Percentiles rank a stretch among this genome's conserved stretches.
These are phyloP conservation scores for Calonectria hongkongensis DNA, from an alignment of 2,329 filamentous ascomycete genomes.

Conservation along the genomic window DNA sequence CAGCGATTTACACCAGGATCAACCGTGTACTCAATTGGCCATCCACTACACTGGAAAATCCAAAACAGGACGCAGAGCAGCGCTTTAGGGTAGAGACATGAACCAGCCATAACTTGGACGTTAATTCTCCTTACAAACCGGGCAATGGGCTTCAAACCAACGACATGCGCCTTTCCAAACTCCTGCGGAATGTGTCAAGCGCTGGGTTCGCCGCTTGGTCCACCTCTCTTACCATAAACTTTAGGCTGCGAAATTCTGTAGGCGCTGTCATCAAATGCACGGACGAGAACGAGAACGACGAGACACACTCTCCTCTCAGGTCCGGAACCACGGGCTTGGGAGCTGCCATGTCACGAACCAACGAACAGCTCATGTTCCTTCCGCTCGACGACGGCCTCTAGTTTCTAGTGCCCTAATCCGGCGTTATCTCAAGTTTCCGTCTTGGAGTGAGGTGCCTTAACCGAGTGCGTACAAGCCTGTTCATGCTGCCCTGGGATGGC, in stretches of 20 bases:
- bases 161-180: conserved; percentile 1
- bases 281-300: conserved; percentile 1
- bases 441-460: not conserved
- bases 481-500: not conserved
- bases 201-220: not conserved
- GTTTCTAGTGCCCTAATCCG: not conserved
- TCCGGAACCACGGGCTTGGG: not conserved
- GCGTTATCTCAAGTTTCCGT: not conserved
- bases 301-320: conserved; percentile 2
- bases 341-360: conserved; percentile 4
- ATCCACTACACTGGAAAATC: not conserved
- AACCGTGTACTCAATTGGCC: not conserved
- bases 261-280: not conserved
- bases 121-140: not conserved
- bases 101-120: not conserved
- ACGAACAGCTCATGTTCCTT: conserved; percentile 11
- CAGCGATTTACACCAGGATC: conserved; percentile 6
- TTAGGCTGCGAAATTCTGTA: conserved; percentile 6
- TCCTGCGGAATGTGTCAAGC: not conserved
- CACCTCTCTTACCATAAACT: not conserved
- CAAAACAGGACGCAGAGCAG: not conserved
- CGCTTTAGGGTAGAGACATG: conserved; percentile 13
- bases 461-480: not conserved
- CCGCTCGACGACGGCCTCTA: conserved; percentile 16
- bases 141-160: not conserved